Evolutionary conservation across 331 rosid genomes (phyloP).

Genomic region (Spiraea crenata): DNA sequence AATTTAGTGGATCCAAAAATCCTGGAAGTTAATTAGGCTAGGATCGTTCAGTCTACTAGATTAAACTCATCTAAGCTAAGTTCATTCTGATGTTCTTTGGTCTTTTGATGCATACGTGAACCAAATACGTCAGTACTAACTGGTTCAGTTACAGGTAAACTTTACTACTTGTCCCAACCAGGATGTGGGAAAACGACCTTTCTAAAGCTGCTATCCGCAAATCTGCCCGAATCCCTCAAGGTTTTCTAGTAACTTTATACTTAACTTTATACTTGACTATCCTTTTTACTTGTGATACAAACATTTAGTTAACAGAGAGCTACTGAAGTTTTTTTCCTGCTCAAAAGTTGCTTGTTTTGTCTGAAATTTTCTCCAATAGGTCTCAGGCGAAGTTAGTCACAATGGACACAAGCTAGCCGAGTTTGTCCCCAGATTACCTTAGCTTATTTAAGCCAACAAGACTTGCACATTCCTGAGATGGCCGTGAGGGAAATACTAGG

Average conservation of each 20-base stretch:
- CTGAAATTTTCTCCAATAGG: conserved; percentile 5
- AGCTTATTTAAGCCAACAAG: conserved; percentile 41
- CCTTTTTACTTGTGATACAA: neutral
- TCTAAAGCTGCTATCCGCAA: conserved; percentile 33
- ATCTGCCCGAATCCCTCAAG: conserved; percentile 32
- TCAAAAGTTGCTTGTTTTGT: neutral
- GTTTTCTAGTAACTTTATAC: conserved; percentile 13
- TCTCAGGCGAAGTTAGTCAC: conserved; percentile 28
- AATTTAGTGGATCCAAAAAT: conserved; percentile 51
- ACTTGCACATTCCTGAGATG: conserved; percentile 33
- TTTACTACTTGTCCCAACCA: conserved; percentile 42
- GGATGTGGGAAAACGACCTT: conserved; percentile 41
- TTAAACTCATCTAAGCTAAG: neutral
- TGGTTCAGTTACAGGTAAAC: conserved; percentile 27
- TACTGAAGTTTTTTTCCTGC: neutral
- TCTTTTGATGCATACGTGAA: no score
- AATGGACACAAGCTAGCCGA: conserved; percentile 37
- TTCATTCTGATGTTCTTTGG: neutral
- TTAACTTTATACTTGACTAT: no score
- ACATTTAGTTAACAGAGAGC: neutral
- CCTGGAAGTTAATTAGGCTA: conserved; percentile 52
- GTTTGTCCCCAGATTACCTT: conserved; percentile 37
- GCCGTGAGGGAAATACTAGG: conserved; percentile 44
- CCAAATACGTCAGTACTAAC: neutral
- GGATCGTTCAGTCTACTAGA: neutral